A percentile compares a stretch with the other conserved stretches of the same genome.
These are phyloP conservation scores for Benincasa hispida DNA, from an alignment of 306 rosid genomes.

Conservation along the genomic window DNA sequence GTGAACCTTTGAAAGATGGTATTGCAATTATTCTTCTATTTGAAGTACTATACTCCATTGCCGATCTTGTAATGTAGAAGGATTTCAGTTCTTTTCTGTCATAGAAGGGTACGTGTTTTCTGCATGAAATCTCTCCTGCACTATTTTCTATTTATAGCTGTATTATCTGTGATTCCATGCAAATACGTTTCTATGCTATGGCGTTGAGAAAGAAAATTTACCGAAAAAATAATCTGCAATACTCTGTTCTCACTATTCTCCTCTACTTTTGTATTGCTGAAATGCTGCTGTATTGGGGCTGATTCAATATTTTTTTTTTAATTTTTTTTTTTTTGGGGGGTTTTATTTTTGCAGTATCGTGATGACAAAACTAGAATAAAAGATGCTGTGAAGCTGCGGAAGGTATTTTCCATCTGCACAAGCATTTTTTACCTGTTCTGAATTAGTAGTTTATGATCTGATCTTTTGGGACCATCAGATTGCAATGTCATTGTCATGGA, in stretches of 20 bases:
- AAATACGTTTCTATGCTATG: neutral
- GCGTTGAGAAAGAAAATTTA: neutral
- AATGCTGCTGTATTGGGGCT: neutral
- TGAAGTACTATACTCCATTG: neutral
- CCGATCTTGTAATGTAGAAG: neutral
- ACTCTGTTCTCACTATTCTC: neutral
- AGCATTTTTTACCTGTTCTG: conserved; percentile 11
- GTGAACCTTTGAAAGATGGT: neutral
- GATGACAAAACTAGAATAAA: conserved; percentile 62
- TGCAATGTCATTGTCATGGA: conserved; percentile 42
- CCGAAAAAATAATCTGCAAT: no score
- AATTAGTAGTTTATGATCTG: conserved; percentile 1
- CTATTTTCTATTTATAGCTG: neutral
- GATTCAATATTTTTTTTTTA: neutral
- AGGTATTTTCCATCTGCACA: conserved; percentile 35
- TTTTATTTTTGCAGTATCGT: conserved; percentile 42
- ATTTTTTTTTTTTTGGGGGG: neutral
- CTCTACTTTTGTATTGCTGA: neutral
- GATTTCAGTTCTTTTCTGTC: neutral
- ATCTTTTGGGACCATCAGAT: conserved; percentile 34
- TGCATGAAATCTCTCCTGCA: neutral
- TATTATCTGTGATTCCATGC: neutral
- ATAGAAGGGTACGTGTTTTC: neutral
- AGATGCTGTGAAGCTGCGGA: conserved; percentile 71
- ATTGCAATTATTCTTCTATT: neutral